A percentile compares a stretch with the other conserved stretches of the same genome.
These are phyloP conservation scores for Herpetospermum pedunculosum DNA, from an alignment of 306 rosid genomes.

Conservation along the genomic window DNA sequence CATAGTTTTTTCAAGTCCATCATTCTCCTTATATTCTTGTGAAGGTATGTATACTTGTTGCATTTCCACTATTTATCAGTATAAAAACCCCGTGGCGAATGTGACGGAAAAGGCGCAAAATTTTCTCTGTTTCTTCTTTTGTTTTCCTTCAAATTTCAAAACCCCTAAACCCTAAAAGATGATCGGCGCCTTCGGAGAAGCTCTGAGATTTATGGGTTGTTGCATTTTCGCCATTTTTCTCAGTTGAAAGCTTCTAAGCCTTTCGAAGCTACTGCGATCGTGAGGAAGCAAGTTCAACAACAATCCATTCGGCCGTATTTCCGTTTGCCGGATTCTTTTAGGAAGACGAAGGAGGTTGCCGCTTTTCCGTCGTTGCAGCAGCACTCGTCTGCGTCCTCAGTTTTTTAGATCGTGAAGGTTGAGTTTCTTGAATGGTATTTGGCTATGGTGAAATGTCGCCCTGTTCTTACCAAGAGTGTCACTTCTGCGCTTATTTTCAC, in stretches of 20 bases:
- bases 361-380: slow-evolving; percentile 27
- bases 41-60: too few species aligned
- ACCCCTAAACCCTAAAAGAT: slow-evolving; percentile 2
- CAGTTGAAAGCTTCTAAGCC: neutral
- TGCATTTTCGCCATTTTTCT: neutral
- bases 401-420: slow-evolving; percentile 22
- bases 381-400: slow-evolving; percentile 25
- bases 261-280: slow-evolving; percentile 5
- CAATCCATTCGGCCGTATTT: slow-evolving; percentile 28
- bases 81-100: neutral
- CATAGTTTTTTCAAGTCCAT: too few species aligned
- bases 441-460: slow-evolving; percentile 52
- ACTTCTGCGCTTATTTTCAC: slow-evolving; percentile 61
- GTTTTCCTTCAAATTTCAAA: neutral
- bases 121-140: neutral
- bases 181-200: neutral
- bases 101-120: neutral
- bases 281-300: slow-evolving; percentile 15
- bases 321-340: slow-evolving; percentile 25
- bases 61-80: too few species aligned
- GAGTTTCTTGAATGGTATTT: slow-evolving; percentile 73
- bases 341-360: slow-evolving; percentile 28
- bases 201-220: neutral
- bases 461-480: slow-evolving; percentile 62
- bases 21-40: too few species aligned